Conservation (phyloP, 768 basidiomycete genomes). For the Lanmaoa pseudosensibilis region DNA sequence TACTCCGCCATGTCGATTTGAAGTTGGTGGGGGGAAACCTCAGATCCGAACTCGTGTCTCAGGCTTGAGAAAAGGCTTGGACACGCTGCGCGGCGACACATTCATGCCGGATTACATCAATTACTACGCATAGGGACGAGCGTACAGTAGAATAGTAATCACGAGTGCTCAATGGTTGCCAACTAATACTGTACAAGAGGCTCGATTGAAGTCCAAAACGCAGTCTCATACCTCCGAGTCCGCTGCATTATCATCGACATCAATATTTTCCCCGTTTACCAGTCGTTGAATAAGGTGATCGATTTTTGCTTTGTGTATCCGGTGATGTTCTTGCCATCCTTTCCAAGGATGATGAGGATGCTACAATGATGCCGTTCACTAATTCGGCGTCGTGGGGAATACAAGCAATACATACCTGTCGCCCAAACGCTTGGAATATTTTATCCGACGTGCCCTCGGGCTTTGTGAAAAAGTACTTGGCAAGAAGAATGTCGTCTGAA, state of each 20-base stretch:
- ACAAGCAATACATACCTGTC: slow-evolving; percentile 46
- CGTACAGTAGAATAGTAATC: slow-evolving; percentile 16
- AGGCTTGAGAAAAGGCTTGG: too few species aligned
- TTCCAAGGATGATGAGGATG: slow-evolving; percentile 92
- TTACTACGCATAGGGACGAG: not conserved
- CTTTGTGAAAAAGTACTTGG: slow-evolving; percentile 68
- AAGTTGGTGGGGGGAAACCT: not conserved
- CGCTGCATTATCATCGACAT: slow-evolving; percentile 29
- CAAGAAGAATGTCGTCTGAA: slow-evolving; percentile 76
- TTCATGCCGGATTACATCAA: slow-evolving; percentile 4
- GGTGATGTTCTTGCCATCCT: slow-evolving; percentile 90
- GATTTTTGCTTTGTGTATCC: slow-evolving; percentile 84
- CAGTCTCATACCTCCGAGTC: slow-evolving; percentile 29
- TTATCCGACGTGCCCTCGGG: slow-evolving; percentile 82
- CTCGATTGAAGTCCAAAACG: not conserved
- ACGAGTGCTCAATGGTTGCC: not conserved
- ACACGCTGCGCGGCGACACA: too few species aligned
- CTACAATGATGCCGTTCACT: slow-evolving; percentile 38
- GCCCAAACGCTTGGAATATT: slow-evolving; percentile 79
- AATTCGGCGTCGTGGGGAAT: not conserved
- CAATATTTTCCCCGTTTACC: slow-evolving; percentile 54
- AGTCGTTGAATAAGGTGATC: slow-evolving; percentile 74
- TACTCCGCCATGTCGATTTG: slow-evolving; percentile 35
- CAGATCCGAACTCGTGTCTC: not conserved
- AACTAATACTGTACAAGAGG: slow-evolving; percentile 8